Evolutionary conservation across 768 basidiomycete genomes (phyloP), one percentile per base, ranked within the genome.

Genomic region (Sarcomyxa edulis): DNA sequence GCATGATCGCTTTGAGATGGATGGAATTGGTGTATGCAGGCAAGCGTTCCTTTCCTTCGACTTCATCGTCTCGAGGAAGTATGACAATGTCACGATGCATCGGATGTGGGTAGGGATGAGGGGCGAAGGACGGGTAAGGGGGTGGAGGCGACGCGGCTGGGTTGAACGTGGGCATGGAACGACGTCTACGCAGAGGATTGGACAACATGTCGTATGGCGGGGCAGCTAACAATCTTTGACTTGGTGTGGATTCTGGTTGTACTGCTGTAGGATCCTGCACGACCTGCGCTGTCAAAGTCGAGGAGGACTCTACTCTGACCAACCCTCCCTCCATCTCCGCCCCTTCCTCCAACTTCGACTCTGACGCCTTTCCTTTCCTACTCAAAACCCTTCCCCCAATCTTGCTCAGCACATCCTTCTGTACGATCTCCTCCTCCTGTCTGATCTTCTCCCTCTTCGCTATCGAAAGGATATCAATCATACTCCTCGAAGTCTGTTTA

Each of bases 1-100:
- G 84, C 66, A 99, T 75, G 38, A 81, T 71, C 3, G 82, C 89
- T 24, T 77, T 72, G 50, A 97, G 76, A 52, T 88, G 81, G 12
- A 98, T 74, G 11, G 69, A 62, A 61, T 96, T 97, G 44, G 73
- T 75, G 58, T 99, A 99, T 5, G 56, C 28, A 0, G 96, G 96
- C 1, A 99, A 71, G 26, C 57, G 58, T 59, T 99, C 95, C 32
- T 49, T 61, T 7, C 90, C 95, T 54, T 95, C 95, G 21, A 23
- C 29, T 22, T 31, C 30, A 43, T 94, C 89, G n/a, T 85, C 84
- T 7, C 70, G 66, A 1, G 77, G 74, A 48, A 56, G 54, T 37
- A 76, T 64, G 18, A 36, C 24, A 19, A 50, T 42, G 35, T 52
- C 39, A 26, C 47, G 48, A 23, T 47, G 44, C 31, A 41, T 30